These are phyloP conservation scores for Globisporangium megalacanthum DNA, from an alignment of 352 stramenopile species.

Conservation along the genomic window DNA sequence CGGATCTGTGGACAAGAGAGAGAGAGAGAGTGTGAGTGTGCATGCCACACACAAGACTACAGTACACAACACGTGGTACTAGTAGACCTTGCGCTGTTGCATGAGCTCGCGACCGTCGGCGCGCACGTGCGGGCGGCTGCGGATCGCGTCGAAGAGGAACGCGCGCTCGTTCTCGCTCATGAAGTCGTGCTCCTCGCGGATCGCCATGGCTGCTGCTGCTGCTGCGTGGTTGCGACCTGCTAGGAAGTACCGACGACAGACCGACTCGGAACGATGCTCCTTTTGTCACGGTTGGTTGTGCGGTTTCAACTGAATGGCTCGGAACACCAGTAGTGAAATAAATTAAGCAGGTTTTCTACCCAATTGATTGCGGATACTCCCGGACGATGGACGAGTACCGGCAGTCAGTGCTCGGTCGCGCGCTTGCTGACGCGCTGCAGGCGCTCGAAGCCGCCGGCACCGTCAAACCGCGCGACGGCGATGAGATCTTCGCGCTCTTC, in stretches of 20 bases:
- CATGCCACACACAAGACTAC: too few relatives aligned
- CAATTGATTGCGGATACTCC: too few relatives aligned
- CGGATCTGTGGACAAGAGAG: conserved; percentile 27
- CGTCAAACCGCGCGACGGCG: conserved; percentile 24
- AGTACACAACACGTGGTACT: too few relatives aligned
- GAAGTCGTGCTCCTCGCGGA: conserved; percentile 64
- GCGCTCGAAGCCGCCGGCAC: conserved; percentile 29
- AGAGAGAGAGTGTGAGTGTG: background rate
- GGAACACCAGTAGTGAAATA: too few relatives aligned
- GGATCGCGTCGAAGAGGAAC: conserved; percentile 67
- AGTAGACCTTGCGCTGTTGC: conserved; percentile 78
- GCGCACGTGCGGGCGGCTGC: conserved; percentile 49
- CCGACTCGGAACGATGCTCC: background rate
- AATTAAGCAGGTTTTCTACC: too few relatives aligned
- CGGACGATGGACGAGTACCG: conserved; percentile 55
- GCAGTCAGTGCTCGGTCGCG: conserved; percentile 48
- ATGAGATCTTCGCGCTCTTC: conserved; percentile 50
- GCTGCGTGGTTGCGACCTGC: background rate
- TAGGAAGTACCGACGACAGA: too few relatives aligned
- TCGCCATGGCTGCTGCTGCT: conserved; percentile 25
- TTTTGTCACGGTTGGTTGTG: background rate
- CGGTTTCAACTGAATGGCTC: background rate
- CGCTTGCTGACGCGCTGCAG: conserved; percentile 58
- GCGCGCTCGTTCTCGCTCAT: conserved; percentile 78
- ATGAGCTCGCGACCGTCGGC: conserved; percentile 74